Conservation (phyloP, 169 alveolate species). For the Eimeria tenella region DNA sequence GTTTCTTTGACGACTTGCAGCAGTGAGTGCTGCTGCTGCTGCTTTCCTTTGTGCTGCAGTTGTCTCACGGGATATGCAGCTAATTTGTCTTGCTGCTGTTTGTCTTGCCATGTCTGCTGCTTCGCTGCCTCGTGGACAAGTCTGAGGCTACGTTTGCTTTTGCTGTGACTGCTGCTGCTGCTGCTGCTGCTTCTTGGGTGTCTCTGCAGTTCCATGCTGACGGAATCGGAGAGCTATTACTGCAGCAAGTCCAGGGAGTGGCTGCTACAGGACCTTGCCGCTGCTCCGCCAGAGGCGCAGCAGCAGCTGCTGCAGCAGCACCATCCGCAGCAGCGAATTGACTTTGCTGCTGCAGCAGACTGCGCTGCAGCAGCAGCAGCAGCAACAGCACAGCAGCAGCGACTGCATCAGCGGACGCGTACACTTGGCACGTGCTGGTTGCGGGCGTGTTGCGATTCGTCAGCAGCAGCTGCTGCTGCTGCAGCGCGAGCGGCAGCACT, state of each 20-base stretch:
- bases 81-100: neutral
- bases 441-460: constrained; percentile 36
- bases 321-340: neutral
- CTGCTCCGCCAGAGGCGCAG: constrained; percentile 23
- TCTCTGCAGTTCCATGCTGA: constrained; percentile 40
- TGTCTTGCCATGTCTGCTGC: neutral
- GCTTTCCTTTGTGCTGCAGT: neutral
- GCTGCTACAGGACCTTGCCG: constrained; percentile 41
- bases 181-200: constrained; percentile 47
- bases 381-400: constrained; percentile 12
- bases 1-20: constrained; percentile 51
- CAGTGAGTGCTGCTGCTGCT: constrained; percentile 32
- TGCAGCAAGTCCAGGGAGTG: constrained; percentile 50
- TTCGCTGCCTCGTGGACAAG: neutral
- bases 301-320: constrained; percentile 62
- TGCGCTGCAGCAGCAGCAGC: constrained; percentile 49
- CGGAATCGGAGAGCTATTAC: constrained; percentile 50
- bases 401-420: neutral
- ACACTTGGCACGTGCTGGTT: neutral
- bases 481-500: neutral
- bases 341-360: constrained; percentile 23
- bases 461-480: constrained; percentile 30
- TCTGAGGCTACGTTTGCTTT: neutral
- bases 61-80: neutral
- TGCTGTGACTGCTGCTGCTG: constrained; percentile 20